A percentile compares a stretch with the other conserved stretches of the same genome.
Conservation (phyloP, 371 early-diverging fungal species). For the Mortierella sp. region DNA sequence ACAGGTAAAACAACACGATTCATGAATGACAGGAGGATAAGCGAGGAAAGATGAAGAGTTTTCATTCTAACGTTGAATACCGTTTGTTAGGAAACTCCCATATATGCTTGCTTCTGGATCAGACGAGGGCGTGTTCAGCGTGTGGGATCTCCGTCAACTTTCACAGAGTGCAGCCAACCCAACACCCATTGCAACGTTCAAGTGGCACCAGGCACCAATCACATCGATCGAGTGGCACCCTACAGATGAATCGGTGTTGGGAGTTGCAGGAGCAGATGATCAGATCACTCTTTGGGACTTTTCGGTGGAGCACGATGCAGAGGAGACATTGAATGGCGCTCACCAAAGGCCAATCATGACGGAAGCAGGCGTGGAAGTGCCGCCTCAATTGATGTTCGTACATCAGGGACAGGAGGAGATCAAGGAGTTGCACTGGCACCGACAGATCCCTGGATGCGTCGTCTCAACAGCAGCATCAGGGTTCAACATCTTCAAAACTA, state of each 20-base stretch:
- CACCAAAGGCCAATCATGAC: constrained; percentile 76
- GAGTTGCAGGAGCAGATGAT: constrained; percentile 95
- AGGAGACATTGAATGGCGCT: constrained; percentile 74
- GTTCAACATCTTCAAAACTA: constrained; percentile 97
- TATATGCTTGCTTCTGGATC: constrained; percentile 93
- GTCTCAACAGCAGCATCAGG: constrained; percentile 89
- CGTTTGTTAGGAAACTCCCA: constrained; percentile 63
- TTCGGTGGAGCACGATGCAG: constrained; percentile 93
- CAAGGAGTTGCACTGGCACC: constrained; percentile 97
- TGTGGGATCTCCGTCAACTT: constrained; percentile 92
- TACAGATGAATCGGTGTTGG: constrained; percentile 90
- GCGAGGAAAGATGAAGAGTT: too few species aligned
- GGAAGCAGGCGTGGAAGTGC: constrained; percentile 82
- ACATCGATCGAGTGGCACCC: constrained; percentile 98
- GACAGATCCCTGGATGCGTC: constrained; percentile 91
- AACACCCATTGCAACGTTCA: constrained; percentile 93
- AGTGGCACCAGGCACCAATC: constrained; percentile 93
- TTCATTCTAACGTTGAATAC: too few species aligned
- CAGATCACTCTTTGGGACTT: constrained; percentile 98
- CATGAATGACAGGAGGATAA: too few species aligned
- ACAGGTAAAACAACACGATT: too few species aligned
- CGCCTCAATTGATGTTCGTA: constrained; percentile 95
- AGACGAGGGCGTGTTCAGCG: constrained; percentile 92
- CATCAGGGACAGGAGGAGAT: constrained; percentile 94
- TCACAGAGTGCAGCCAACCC: constrained; percentile 61